phyloP scores from a whole-genome alignment of 176 grass and related monocot species.

The Miscanthus lutarioriparius region DNA sequence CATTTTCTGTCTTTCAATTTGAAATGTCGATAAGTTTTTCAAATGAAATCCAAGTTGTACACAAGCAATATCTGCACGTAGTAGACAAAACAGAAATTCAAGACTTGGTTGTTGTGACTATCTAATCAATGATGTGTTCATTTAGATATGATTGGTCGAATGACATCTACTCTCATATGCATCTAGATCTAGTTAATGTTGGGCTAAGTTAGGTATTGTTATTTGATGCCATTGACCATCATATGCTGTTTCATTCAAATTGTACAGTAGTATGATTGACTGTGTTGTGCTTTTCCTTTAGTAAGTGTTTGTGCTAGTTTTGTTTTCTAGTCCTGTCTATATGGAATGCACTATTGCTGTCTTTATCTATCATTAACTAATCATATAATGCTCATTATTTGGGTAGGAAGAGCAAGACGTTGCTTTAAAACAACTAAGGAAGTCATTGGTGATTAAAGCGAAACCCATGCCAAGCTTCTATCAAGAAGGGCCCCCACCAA shows the following conservation, averaged over 20 bases:
- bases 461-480: conserved; percentile 98
- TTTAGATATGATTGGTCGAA: background rate
- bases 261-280: background rate
- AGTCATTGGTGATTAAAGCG: conserved; percentile 72
- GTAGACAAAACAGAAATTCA: background rate
- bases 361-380: conserved; percentile 2
- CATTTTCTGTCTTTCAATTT: background rate
- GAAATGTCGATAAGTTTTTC: background rate
- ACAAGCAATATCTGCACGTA: background rate
- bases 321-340: background rate
- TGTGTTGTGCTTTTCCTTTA: conserved; percentile 5
- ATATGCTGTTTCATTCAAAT: background rate
- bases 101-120: background rate
- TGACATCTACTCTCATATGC: background rate
- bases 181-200: background rate
- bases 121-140: background rate
- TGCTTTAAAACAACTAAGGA: conserved; percentile 85
- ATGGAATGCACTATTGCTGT: no score
- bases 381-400: conserved; percentile 31
- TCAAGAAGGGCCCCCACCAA: conserved; percentile 87
- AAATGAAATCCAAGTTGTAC: background rate
- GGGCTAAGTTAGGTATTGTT: background rate
- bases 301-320: background rate
- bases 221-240: background rate
- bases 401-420: conserved; percentile 88